Conservation (phyloP, 768 basidiomycete genomes). For the Trametes punicea region DNA sequence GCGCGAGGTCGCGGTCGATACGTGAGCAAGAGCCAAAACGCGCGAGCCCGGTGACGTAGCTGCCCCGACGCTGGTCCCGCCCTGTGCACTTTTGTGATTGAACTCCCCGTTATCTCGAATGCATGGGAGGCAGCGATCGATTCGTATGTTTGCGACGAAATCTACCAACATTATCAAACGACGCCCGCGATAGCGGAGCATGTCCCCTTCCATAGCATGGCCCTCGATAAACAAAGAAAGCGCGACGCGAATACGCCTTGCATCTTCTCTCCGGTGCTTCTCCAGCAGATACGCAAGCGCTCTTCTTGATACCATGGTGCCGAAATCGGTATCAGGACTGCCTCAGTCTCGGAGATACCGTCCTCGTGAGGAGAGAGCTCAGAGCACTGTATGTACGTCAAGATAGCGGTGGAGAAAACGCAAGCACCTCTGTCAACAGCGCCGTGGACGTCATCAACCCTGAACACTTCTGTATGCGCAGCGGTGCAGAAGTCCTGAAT, state of each 20-base stretch:
- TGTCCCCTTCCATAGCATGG: no score
- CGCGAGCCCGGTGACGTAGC: constrained; percentile 7
- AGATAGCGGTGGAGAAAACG: background rate
- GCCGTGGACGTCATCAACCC: background rate
- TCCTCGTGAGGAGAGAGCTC: no score
- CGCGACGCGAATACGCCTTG: background rate
- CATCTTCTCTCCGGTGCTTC: constrained; percentile 7
- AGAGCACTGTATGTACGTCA: background rate
- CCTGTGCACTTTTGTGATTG: background rate
- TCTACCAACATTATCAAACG: no score
- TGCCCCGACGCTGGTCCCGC: background rate
- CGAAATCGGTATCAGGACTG: background rate
- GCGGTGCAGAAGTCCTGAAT: no score
- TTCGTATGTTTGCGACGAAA: no score
- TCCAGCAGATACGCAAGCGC: background rate
- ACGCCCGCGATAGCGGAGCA: no score
- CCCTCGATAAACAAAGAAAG: background rate
- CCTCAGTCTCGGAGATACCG: background rate
- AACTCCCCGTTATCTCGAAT: background rate
- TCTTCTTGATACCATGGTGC: background rate
- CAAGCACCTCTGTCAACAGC: background rate
- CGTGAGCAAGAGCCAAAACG: background rate
- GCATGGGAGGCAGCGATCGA: no score
- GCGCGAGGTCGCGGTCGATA: background rate
- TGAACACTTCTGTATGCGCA: no score